These are phyloP conservation scores for Tympanopsis confertula DNA, from an alignment of 2,329 filamentous ascomycete species.

Conservation along the genomic window DNA sequence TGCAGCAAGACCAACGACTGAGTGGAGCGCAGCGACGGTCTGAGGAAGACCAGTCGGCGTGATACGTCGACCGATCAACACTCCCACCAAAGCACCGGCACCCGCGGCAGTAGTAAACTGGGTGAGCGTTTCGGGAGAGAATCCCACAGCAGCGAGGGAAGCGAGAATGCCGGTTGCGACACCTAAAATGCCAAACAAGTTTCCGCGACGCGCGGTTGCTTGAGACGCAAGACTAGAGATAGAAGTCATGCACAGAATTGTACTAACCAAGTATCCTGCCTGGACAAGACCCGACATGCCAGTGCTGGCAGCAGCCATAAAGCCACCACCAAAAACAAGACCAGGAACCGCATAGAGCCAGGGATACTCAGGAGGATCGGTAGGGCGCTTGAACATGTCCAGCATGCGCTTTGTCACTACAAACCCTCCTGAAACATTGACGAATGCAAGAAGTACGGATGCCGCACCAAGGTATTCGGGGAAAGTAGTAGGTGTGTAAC, in stretches of 20 bases:
- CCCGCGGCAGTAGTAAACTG: slow-evolving; percentile 72
- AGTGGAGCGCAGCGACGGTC: slow-evolving; percentile 80
- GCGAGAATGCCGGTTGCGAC: slow-evolving; percentile 74
- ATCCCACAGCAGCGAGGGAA: slow-evolving; percentile 70
- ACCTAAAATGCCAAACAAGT: slow-evolving; percentile 76
- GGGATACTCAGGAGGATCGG: slow-evolving; percentile 77
- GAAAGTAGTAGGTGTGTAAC: slow-evolving; percentile 64
- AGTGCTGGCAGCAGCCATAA: slow-evolving; percentile 66
- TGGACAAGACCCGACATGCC: slow-evolving; percentile 77
- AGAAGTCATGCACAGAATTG: slow-evolving; percentile 69
- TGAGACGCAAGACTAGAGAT: slow-evolving; percentile 74
- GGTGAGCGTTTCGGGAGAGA: slow-evolving; percentile 64
- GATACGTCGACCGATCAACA: slow-evolving; percentile 70
- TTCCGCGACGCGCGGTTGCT: slow-evolving; percentile 71
- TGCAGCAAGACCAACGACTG: slow-evolving; percentile 78
- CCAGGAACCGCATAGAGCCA: slow-evolving; percentile 77
- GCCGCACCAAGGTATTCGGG: slow-evolving; percentile 68
- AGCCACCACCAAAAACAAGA: slow-evolving; percentile 68
- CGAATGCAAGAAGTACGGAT: slow-evolving; percentile 75
- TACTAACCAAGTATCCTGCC: slow-evolving; percentile 77
- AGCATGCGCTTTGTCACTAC: slow-evolving; percentile 89
- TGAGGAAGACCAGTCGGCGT: slow-evolving; percentile 81
- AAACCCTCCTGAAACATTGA: slow-evolving; percentile 81
- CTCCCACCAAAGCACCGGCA: slow-evolving; percentile 52
- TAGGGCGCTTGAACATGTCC: slow-evolving; percentile 79